Evolutionary conservation across 1,139 yeast species (phyloP).

Genomic region (Scheffersomyces cryptocercus): DNA sequence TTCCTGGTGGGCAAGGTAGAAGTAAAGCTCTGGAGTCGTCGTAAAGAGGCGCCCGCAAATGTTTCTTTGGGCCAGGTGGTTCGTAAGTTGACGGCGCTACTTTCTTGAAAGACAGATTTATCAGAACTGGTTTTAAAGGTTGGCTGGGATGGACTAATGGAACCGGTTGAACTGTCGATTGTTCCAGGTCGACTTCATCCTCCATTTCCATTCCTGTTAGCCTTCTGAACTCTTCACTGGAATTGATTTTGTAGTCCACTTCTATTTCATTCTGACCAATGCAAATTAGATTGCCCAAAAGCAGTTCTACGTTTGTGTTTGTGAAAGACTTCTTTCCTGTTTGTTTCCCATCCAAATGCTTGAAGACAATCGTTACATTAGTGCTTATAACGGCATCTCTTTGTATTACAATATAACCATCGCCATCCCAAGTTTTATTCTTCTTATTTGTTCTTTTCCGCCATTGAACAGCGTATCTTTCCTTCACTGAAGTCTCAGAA

Average conservation of each 20-base stretch:
- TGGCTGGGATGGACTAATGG: not conserved
- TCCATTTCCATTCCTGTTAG: conserved; percentile 11
- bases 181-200: conserved; percentile 1
- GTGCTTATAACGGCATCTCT: conserved; percentile 1
- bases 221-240: conserved; percentile 43
- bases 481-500: not conserved
- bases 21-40: not conserved
- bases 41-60: not conserved
- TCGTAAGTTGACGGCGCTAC: conserved; percentile 1
- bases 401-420: conserved; percentile 53
- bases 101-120: conserved; percentile 1
- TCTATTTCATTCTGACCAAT: conserved; percentile 32
- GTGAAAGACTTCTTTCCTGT: conserved; percentile 9
- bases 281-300: conserved; percentile 14
- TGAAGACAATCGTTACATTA: conserved; percentile 7
- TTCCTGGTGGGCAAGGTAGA: conserved; percentile 5
- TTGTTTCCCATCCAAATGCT: conserved; percentile 12
- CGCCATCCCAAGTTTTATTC: conserved; percentile 95
- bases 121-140: not conserved
- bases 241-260: conserved; percentile 21
- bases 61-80: not conserved
- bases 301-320: conserved; percentile 5
- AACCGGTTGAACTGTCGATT: not conserved
- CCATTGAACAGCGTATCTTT: conserved; percentile 54
- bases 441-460: conserved; percentile 74